Conservation (phyloP, 352 stramenopile species). For the Pythium vanterpoolii region DNA sequence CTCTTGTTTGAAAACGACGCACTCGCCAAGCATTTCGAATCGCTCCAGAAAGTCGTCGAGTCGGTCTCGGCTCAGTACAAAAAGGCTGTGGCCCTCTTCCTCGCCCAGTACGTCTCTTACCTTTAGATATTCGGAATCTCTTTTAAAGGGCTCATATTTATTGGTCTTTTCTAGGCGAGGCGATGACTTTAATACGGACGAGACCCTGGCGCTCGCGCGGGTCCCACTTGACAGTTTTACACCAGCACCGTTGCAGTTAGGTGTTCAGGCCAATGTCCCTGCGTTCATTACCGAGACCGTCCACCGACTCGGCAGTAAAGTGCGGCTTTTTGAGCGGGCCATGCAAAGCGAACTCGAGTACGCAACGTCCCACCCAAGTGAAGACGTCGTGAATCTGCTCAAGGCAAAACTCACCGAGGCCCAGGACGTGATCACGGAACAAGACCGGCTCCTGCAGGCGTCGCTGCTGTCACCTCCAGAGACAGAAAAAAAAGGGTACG, state of each 20-base stretch:
- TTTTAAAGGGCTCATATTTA: background rate
- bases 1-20: constrained; percentile 63
- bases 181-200: constrained; percentile 35
- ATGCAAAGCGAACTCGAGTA: constrained; percentile 55
- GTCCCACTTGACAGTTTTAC: constrained; percentile 65
- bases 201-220: constrained; percentile 45
- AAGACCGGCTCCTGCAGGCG: constrained; percentile 71
- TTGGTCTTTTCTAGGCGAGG: constrained; percentile 7
- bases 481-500: background rate
- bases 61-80: constrained; percentile 69
- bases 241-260: constrained; percentile 59
- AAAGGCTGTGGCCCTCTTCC: constrained; percentile 64
- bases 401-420: constrained; percentile 63
- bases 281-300: constrained; percentile 52
- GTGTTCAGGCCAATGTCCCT: constrained; percentile 53
- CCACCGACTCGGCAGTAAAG: constrained; percentile 37
- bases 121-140: background rate
- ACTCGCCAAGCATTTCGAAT: constrained; percentile 52
- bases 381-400: constrained; percentile 36
- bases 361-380: constrained; percentile 7
- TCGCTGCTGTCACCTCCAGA: constrained; percentile 28
- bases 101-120: constrained; percentile 50
- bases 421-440: constrained; percentile 56
- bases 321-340: constrained; percentile 53
- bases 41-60: constrained; percentile 56